These are phyloP conservation scores for Ganoderma leucocontextum DNA, from an alignment of 1,284 basidiomycete species.

Conservation along the genomic window DNA sequence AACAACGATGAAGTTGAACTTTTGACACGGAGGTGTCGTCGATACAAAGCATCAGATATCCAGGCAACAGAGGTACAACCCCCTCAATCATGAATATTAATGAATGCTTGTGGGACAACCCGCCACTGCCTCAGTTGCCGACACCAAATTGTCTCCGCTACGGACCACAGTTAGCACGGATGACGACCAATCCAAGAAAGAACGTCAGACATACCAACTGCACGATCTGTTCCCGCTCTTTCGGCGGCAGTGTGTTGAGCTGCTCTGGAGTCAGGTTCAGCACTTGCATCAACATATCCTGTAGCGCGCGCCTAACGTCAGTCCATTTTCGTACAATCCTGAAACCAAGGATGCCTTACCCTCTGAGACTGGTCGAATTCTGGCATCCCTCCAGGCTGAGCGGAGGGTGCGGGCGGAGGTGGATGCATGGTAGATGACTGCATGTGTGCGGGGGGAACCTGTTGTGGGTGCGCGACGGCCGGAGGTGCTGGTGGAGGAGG, in stretches of 20 bases:
- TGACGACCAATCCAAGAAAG: neutral
- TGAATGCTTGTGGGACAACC: neutral
- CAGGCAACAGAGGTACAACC: neutral
- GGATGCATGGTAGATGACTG: conserved; percentile 39
- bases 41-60: neutral
- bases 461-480: conserved; percentile 36
- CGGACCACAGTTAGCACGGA: neutral
- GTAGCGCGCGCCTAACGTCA: conserved; percentile 17
- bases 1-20: neutral
- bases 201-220: conserved; percentile 67
- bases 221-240: conserved; percentile 87
- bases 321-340: conserved; percentile 32
- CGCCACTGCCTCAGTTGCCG: conserved; percentile 4
- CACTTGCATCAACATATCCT: conserved; percentile 90
- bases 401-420: conserved; percentile 31
- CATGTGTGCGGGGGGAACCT: conserved; percentile 25
- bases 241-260: conserved; percentile 84
- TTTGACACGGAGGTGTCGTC: neutral
- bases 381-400: conserved; percentile 16
- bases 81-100: neutral
- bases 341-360: conserved; percentile 31
- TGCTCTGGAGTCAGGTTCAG: conserved; percentile 88
- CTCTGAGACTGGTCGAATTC: conserved; percentile 42
- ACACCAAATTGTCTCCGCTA: conserved; percentile 27
- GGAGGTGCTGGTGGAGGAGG: conserved; percentile 37